These are phyloP conservation scores for Luvunga scandens DNA, from an alignment of 345 rosid genomes.

Conservation along the genomic window DNA sequence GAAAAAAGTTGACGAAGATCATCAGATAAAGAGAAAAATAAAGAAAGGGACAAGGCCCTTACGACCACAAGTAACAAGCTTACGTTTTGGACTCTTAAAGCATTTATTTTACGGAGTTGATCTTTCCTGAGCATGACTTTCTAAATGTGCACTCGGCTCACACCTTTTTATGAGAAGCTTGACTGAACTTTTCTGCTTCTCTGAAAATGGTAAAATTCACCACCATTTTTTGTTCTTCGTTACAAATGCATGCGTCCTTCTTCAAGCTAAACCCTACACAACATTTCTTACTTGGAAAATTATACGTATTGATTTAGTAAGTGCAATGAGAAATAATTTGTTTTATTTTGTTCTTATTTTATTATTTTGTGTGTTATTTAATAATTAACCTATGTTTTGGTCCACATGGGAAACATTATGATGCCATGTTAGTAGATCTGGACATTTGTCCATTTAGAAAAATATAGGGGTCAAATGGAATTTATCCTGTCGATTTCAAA, in stretches of 20 bases:
- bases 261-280: neutral
- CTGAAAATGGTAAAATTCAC: constrained; percentile 26
- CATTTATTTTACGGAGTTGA: constrained; percentile 13
- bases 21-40: neutral
- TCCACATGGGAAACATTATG: constrained; percentile 29
- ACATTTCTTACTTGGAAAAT: neutral
- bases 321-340: neutral
- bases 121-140: neutral
- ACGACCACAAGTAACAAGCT: neutral
- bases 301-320: neutral
- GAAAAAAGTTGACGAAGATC: neutral
- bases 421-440: constrained; percentile 23
- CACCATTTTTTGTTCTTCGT: neutral
- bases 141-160: constrained; percentile 14
- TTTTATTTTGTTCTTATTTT: neutral
- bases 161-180: constrained; percentile 26
- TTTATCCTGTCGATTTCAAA: constrained; percentile 22
- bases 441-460: neutral
- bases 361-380: neutral
- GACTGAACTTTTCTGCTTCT: constrained; percentile 16
- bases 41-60: constrained; percentile 11
- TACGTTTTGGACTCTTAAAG: neutral
- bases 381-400: constrained; percentile 10
- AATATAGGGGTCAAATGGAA: constrained; percentile 24
- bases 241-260: too few species aligned